phyloP scores from a whole-genome alignment of 2,329 filamentous ascomycete genomes.

The Ascochyta fabae region DNA sequence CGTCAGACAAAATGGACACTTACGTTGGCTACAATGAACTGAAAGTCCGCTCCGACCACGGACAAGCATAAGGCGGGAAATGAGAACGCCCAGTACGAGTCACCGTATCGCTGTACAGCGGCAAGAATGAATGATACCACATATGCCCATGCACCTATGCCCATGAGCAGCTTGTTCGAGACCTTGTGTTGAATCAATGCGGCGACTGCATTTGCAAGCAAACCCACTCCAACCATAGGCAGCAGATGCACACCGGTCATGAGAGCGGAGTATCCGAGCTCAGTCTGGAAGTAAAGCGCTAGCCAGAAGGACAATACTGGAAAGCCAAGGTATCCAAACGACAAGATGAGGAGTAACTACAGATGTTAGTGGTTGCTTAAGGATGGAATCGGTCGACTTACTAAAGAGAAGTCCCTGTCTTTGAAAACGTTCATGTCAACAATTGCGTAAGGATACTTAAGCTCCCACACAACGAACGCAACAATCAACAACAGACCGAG shows the following conservation, averaged over 20 bases:
- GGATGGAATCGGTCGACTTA: slow-evolving; percentile 34
- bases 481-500: slow-evolving; percentile 64
- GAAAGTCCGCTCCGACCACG: slow-evolving; percentile 71
- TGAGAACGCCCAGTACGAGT: slow-evolving; percentile 69
- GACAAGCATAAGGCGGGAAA: slow-evolving; percentile 67
- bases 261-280: slow-evolving; percentile 60
- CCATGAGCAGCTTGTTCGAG: slow-evolving; percentile 69
- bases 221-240: slow-evolving; percentile 68
- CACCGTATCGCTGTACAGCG: slow-evolving; percentile 61
- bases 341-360: slow-evolving; percentile 62
- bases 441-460: slow-evolving; percentile 54
- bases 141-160: slow-evolving; percentile 56
- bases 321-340: slow-evolving; percentile 69
- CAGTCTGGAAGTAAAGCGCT: slow-evolving; percentile 68
- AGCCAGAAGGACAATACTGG: slow-evolving; percentile 67
- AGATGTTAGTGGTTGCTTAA: not conserved
- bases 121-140: slow-evolving; percentile 60
- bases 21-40: slow-evolving; percentile 74
- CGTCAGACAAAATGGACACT: slow-evolving; percentile 27
- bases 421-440: slow-evolving; percentile 64
- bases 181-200: slow-evolving; percentile 67
- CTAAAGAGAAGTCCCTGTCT: slow-evolving; percentile 69
- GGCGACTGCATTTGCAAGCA: slow-evolving; percentile 68
- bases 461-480: slow-evolving; percentile 69
- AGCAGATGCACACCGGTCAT: slow-evolving; percentile 68